Conservation (phyloP, 2,329 filamentous ascomycete species). For the Volutella citrinella region DNA sequence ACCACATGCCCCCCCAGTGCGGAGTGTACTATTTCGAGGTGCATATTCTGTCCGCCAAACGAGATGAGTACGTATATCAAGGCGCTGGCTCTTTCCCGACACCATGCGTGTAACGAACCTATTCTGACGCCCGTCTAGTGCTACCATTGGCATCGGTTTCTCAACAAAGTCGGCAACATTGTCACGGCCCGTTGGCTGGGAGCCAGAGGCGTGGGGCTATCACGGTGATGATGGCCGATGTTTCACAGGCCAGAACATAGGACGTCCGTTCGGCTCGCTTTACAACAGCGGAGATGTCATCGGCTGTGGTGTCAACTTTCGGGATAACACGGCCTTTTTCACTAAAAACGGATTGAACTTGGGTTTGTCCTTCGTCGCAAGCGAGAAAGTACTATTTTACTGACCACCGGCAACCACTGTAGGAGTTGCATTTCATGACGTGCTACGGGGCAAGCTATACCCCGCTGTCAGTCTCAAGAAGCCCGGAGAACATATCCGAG, state of each 20-base stretch:
- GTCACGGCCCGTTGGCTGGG: slow-evolving; percentile 62
- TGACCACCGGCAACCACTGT: slow-evolving; percentile 24
- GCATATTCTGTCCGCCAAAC: slow-evolving; percentile 46
- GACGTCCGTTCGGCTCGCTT: slow-evolving; percentile 54
- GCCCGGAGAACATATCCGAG: slow-evolving; percentile 57
- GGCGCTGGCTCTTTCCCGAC: neutral
- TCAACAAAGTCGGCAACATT: slow-evolving; percentile 51
- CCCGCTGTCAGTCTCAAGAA: slow-evolving; percentile 65
- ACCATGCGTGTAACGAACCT: too few relatives aligned
- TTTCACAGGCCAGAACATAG: slow-evolving; percentile 54
- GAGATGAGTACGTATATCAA: slow-evolving; percentile 50
- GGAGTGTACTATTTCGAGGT: slow-evolving; percentile 95
- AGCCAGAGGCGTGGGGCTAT: slow-evolving; percentile 66
- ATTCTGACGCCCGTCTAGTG: too few relatives aligned
- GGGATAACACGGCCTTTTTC: slow-evolving; percentile 63
- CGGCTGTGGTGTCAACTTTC: slow-evolving; percentile 66
- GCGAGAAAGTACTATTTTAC: slow-evolving; percentile 1
- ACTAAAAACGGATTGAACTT: slow-evolving; percentile 61
- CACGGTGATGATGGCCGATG: slow-evolving; percentile 66
- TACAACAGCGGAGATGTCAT: slow-evolving; percentile 58
- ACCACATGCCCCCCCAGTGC: slow-evolving; percentile 83
- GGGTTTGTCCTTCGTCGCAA: slow-evolving; percentile 37
- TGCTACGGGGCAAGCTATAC: slow-evolving; percentile 62
- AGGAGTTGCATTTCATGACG: slow-evolving; percentile 70
- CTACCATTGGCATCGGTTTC: slow-evolving; percentile 63